Percentiles rank a stretch among this genome's conserved stretches.
These are phyloP conservation scores for Penicillium sp. DNA, from an alignment of 2,329 filamentous ascomycete species.

Conservation along the genomic window DNA sequence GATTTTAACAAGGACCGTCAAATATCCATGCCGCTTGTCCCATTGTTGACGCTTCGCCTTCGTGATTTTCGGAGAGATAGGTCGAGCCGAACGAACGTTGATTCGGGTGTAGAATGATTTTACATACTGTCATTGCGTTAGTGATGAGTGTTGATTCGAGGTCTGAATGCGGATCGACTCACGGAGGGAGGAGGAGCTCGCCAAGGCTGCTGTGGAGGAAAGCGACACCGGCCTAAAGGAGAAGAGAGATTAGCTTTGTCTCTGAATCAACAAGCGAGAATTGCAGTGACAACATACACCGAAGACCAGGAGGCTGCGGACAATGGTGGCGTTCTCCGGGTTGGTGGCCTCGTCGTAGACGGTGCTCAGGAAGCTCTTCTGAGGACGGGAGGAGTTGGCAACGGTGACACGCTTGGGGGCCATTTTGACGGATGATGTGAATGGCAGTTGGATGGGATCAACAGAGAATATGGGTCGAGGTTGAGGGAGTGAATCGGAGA, in stretches of 20 bases:
- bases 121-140: constrained; percentile 24
- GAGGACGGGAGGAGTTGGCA: constrained; percentile 52
- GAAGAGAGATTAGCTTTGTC: constrained; percentile 22
- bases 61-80: constrained; percentile 16
- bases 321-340: constrained; percentile 71
- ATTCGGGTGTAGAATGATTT: constrained; percentile 21
- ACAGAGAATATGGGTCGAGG: constrained; percentile 13
- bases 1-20: constrained; percentile 23
- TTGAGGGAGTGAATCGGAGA: constrained; percentile 15
- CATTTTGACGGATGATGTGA: constrained; percentile 54
- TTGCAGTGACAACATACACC: constrained; percentile 59
- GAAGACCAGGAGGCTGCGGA: constrained; percentile 71
- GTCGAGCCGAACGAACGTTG: constrained; percentile 19
- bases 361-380: constrained; percentile 61
- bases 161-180: constrained; percentile 35
- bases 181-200: constrained; percentile 70
- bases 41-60: constrained; percentile 29
- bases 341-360: constrained; percentile 69
- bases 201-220: constrained; percentile 72
- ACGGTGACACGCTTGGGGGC: constrained; percentile 65
- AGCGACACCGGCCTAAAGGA: constrained; percentile 64
- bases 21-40: constrained; percentile 22
- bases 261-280: neutral
- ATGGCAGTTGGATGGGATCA: constrained; percentile 5
- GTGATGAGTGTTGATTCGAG: constrained; percentile 31